Conservation (phyloP, 2,329 filamentous ascomycete species). For the Corinectria fuckeliana region DNA sequence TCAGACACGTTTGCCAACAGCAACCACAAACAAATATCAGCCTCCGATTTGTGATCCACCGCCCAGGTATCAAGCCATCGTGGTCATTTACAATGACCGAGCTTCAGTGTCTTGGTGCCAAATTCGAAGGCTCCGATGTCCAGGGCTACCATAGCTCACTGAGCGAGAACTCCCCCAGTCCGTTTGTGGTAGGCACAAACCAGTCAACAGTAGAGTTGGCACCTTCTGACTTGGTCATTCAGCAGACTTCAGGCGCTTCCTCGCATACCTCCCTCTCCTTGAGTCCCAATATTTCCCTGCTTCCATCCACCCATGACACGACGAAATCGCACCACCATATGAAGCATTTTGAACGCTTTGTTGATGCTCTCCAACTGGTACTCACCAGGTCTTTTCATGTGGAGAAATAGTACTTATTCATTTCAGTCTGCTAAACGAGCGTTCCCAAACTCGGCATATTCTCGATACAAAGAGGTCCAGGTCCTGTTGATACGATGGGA, state of each 20-base stretch:
- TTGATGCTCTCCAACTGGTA: slow-evolving; percentile 34
- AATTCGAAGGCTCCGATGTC: slow-evolving; percentile 25
- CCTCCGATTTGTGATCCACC: background rate
- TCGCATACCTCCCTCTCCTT: slow-evolving; percentile 36
- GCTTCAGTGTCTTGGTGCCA: slow-evolving; percentile 32
- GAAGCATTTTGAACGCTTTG: slow-evolving; percentile 30
- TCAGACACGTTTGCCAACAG: background rate
- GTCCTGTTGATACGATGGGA: slow-evolving; percentile 37
- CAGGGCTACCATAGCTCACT: slow-evolving; percentile 34
- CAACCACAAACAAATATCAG: background rate
- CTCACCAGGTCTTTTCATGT: background rate
- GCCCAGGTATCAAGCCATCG: background rate
- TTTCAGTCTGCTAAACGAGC: slow-evolving; percentile 32
- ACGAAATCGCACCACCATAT: slow-evolving; percentile 38
- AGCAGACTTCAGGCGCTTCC: slow-evolving; percentile 37
- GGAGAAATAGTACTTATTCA: slow-evolving; percentile 7
- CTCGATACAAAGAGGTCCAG: slow-evolving; percentile 35
- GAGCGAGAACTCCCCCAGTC: slow-evolving; percentile 31
- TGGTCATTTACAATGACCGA: slow-evolving; percentile 26
- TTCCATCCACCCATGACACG: slow-evolving; percentile 35
- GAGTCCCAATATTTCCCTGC: slow-evolving; percentile 29
- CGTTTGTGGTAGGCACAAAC: slow-evolving; percentile 32
- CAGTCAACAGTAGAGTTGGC: background rate
- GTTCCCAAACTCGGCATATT: slow-evolving; percentile 37
- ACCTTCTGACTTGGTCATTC: slow-evolving; percentile 16